Evolutionary conservation across 352 stramenopile genomes (phyloP), one percentile per base, ranked within the genome.

Genomic region (Phytophthora chlamydospora): DNA sequence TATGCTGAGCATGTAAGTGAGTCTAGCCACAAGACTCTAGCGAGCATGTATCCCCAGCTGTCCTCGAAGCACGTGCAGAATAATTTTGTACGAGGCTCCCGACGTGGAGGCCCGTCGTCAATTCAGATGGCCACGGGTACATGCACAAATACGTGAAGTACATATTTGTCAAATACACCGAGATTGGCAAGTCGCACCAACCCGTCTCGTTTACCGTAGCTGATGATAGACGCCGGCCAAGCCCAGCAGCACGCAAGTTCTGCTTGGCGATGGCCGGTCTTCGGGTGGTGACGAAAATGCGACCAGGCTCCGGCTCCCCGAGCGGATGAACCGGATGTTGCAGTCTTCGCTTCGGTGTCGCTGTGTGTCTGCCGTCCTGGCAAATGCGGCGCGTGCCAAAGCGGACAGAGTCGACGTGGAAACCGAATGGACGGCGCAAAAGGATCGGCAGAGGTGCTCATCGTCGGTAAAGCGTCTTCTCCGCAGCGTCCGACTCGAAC

Each of bases 251-350:
- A 56, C 61, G 54, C 41, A 38, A 58, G 16, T 9, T n/a, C n/a
- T n/a, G n/a, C n/a, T n/a, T n/a, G 10, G 4, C 17, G 31, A 67
- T 61, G 48, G 17, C 43, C 14, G n/a, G 31, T 45, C 27, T 16
- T 14, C 34, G 43, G n/a, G 53, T 10, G 33, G 48, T 48, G 53
- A 42, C 32, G 44, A 66, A 62, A 63, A 65, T 66, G 57, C 53
- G 50, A 58, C 42, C 48, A 67, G 57, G 10, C 24, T 67, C 62
- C 45, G 62, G 62, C 51, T 67, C 21, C 50, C 40, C 24, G n/a
- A 33, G 39, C 34, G 39, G 61, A 69, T 69, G 54, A 66, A 61
- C 55, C 54, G 55, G 57, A 71, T 71, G 50, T 68, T 55, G 49
- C 16, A 33, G 11, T 13, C 44, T 56, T 10, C 14, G 10, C 12